These are phyloP conservation scores for Beauveria sp. DNA, from an alignment of 2,329 filamentous ascomycete genomes.

Conservation along the genomic window DNA sequence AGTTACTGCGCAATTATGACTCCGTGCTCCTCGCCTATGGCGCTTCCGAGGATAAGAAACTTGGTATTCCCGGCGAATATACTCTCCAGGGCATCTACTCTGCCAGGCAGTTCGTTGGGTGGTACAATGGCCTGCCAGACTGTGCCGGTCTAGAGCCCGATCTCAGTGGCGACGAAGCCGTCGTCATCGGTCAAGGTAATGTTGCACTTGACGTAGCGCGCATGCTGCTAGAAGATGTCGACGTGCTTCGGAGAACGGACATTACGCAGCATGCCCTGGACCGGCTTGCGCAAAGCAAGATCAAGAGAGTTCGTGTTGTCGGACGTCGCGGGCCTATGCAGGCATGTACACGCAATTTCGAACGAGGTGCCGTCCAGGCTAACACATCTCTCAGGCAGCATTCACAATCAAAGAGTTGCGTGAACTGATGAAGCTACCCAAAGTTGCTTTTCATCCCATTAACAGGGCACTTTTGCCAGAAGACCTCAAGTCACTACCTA, in stretches of 20 bases:
- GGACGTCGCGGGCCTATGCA: slow-evolving; percentile 85
- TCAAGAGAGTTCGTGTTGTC: slow-evolving; percentile 78
- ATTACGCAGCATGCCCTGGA: slow-evolving; percentile 81
- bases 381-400: slow-evolving; percentile 51
- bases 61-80: slow-evolving; percentile 75
- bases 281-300: slow-evolving; percentile 59
- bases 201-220: slow-evolving; percentile 91
- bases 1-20: slow-evolving; percentile 77
- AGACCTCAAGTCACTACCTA: slow-evolving; percentile 61
- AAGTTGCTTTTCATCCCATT: slow-evolving; percentile 64
- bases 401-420: slow-evolving; percentile 94
- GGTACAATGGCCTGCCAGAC: slow-evolving; percentile 95
- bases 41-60: slow-evolving; percentile 70
- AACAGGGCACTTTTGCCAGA: slow-evolving; percentile 59
- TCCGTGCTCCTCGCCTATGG: slow-evolving; percentile 90
- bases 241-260: slow-evolving; percentile 71
- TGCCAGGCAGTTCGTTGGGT: slow-evolving; percentile 88
- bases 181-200: slow-evolving; percentile 91
- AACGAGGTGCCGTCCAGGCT: neutral
- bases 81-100: slow-evolving; percentile 69
- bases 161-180: slow-evolving; percentile 71
- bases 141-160: slow-evolving; percentile 66
- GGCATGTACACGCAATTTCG: slow-evolving; percentile 34
- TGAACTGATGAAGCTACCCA: slow-evolving; percentile 72
- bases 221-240: slow-evolving; percentile 70